Base-by-base conservation (phyloP, 1,139 yeast genomes). In the Kurtzmaniella quercitrusa region DNA sequence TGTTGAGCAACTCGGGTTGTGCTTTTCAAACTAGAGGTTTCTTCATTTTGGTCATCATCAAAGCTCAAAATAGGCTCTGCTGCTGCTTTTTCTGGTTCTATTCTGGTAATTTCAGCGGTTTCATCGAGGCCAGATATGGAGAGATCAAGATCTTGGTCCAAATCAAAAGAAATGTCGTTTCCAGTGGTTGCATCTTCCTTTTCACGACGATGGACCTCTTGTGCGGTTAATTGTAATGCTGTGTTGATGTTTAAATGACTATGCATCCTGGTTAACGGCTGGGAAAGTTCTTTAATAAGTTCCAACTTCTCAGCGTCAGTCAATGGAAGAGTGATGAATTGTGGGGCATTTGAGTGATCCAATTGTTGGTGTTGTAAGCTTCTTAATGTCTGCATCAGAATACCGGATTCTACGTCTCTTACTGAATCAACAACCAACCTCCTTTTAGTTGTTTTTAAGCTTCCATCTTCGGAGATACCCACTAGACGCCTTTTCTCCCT, bases 1-100 rank as follows among this genome's bases (percentile, higher is more conserved):
- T 73, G 71, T 9, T 61, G 61, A 0, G 89, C 88, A 38, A 85
- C 72, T 50, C 79, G 76, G 5, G 70, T 64, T 0, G 90, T 81
- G 3, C 81, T 66, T 51, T 71, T 68, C 5, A 27, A 11, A 1
- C 81, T 65, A 8, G 51, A 57, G 1, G 53, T 50, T 43, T 56
- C 54, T 5, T 55, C 60, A 9, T 43, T 38, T 4, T 11, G 25
- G 7, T 21, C 19, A 17, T 40, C 40, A 8, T 46, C 47, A 21
- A 36, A 21, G n/a, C 11, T 19, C 7, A 36, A 36, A 31, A 16
- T 6, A 4, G 16, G 36, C 27, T 46, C 47, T 15, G 27, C 38
- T 16, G 50, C 56, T 1, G 38, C 45, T 17, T 41, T 38, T 11
- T 51, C 57, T 16, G 50, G 56, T 15, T 19, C 23, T 19, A 45